Evolutionary conservation across 2,329 filamentous ascomycete genomes (phyloP), one percentile per base, ranked within the genome.

Genomic region (Capronia coronata): DNA sequence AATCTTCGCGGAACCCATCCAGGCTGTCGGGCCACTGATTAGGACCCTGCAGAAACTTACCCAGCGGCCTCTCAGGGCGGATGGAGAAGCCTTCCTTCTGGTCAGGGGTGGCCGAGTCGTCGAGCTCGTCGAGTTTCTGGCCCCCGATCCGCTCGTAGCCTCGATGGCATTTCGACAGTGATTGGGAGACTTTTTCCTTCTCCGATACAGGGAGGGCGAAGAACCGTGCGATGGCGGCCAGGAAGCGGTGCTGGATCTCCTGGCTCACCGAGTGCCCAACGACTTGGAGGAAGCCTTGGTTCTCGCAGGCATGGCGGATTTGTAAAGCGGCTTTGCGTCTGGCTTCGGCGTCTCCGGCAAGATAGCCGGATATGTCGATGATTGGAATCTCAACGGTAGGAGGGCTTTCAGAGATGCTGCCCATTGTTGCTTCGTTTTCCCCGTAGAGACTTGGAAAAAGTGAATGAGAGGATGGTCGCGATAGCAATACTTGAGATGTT

Each of bases 1-100:
- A 63, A 13, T 71, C 69, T 0, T 68, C 56, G 52, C 73, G 73
- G 62, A 81, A 78, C 2, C 62, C 60, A 4, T 55, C 55, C 4
- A 56, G 34, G 13, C 7, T 7, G 3, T 45, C 48, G 5, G 54
- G 57, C 59, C 59, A 61, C 18, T 46, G 48, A 23, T 51, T 51
- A 7, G 48, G 48, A 19, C 51, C 51, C 39, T 54, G 54, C 14
- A 54, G 30, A 35, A 56, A 54, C 2, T 40, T 67, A 1, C 65
- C 66, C 4, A 66, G 60, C 27, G 67, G 56, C 19, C 71, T 67
- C 41, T 72, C 69, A 38, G 68, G 65, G 48, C 69, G 68, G 25
- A 73, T 68, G 55, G 69, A 71, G 23, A 67, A 66, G 1, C 69
- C 70, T 51, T 71, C 70, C 52, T 73, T 72, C 2, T 71, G 61